Evolutionary conservation across 2,329 filamentous ascomycete genomes (phyloP), one percentile per base, ranked within the genome.

Genomic region (Penicillium nordicum): DNA sequence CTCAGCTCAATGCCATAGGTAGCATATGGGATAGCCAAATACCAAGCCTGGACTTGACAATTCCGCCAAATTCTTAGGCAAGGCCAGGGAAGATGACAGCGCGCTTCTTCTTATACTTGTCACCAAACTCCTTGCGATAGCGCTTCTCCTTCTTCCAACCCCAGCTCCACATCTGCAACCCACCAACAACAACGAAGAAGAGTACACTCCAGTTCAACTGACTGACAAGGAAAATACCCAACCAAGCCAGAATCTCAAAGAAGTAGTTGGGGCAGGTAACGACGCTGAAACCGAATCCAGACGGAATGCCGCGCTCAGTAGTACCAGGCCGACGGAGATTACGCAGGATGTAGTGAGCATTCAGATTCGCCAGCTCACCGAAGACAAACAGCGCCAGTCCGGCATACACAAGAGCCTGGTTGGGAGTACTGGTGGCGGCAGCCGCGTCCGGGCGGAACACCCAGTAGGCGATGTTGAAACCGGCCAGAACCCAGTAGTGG

Each of bases 241-340:
- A 66, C 94, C 94, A 99, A 0, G 92, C 85, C 37, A 96, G 74
- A 7, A 89, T 82, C 72, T 99, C 94, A 66, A 95, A 97, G 79
- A 96, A 85, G 80, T 99, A 99, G 79, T 99, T 99, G 41, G 94
- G 94, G 78, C 92, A 96, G 12, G 94, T 99, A 50, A 99, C 93
- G 36, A 90, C 77, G 62, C 79, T 81, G 75, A 97, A 97, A 30
- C 92, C 90, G 57, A 93, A 85, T 27, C 94, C 94, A 55, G 80
- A 80, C 1, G 94, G 94, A 61, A 99, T 95, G 66, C 91, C 92
- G 57, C 93, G 84, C 72, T 95, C 91, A 1, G 89, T 93, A 63
- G 88, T 89, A 54, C 92, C 92, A 0, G 84, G 81, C 55, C 86
- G 87, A 49, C 94, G 87, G 60, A 99, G 83, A 59, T 84, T 82